phyloP scores from a whole-genome alignment of 225 moss, liverwort and hornwort genomes.

The Marchantia paleacea region DNA sequence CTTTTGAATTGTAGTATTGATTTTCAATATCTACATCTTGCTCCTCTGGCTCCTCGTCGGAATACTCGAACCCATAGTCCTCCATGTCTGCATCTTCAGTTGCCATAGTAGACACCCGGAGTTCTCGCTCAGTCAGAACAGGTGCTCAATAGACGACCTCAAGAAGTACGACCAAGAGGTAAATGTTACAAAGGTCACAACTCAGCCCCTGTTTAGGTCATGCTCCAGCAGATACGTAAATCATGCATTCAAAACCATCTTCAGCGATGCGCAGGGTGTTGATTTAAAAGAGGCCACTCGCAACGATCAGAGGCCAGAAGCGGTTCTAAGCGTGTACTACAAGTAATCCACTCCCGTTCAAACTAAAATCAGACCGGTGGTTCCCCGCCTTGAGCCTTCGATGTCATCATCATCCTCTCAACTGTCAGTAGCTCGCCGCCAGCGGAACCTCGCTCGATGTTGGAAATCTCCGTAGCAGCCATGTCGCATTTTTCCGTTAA shows the following conservation, averaged over 20 bases:
- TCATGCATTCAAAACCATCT: not conserved
- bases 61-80: slow-evolving; percentile 99
- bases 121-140: slow-evolving; percentile 8
- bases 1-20: slow-evolving; percentile 99
- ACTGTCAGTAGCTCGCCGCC: not conserved
- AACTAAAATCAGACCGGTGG: not conserved
- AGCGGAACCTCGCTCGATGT: not conserved
- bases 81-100: slow-evolving; percentile 98
- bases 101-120: slow-evolving; percentile 7
- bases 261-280: not conserved
- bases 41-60: slow-evolving; percentile 99
- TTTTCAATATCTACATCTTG: slow-evolving; percentile 99
- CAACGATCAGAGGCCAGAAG: not conserved
- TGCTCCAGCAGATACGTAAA: not conserved
- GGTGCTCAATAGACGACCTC: not conserved
- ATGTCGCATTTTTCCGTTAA: not conserved
- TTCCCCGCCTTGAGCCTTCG: not conserved
- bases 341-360: not conserved
- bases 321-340: not conserved
- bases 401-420: not conserved
- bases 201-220: no score
- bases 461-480: not conserved
- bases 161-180: not conserved
- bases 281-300: not conserved
- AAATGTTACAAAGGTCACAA: not conserved